Evolutionary conservation across 495 filamentous ascomycete genomes (phyloP), one percentile per base, ranked within the genome.

Genomic region (Lindgomyces ingoldianus): DNA sequence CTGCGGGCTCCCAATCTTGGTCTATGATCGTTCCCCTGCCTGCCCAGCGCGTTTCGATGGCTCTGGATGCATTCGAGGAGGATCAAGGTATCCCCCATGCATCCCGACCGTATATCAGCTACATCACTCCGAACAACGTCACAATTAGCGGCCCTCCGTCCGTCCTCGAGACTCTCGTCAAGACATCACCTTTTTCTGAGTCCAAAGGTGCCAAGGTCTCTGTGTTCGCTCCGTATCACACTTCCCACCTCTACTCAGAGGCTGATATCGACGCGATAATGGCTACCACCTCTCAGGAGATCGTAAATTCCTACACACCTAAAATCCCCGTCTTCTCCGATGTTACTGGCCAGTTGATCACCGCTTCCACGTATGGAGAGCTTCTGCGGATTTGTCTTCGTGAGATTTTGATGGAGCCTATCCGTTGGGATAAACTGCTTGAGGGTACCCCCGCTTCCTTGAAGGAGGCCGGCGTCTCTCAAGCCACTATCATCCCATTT

Each of bases 81-180:
- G 54, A 60, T n/a, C 55, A 64, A 14, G 65, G 58, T 24, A 33
- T 67, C 6, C 58, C 67, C 12, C 52, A 27, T 47, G 57, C 60
- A 30, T 58, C 59, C 47, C 59, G 52, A 2, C 65, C 60, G 10
- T 68, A 64, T 21, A 46, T 68, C 49, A 64, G 59, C 60, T 48
- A 50, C 19, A 54, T 59, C 29, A 59, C 45, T 4, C 44, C 59
- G 27, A 63, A 58, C 25, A 60, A 52, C 27, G 41, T 64, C 14
- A 59, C 65, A 4, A 60, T 68, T 29, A 59, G 59, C 47, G 65
- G 65, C 14, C 65, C 65, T 4, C 65, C 65, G 0, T 55, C 49
- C 10, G 26, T 68, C 11, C 41, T 68, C 4, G 46, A 62, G 4
- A 25, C 26, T 45, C 24, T 68, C 1, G 14, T 42, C 18, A 56